Evolutionary conservation across 129 eudicot species (phyloP).

Genomic region (Chrysanthemum lavandulifolium): DNA sequence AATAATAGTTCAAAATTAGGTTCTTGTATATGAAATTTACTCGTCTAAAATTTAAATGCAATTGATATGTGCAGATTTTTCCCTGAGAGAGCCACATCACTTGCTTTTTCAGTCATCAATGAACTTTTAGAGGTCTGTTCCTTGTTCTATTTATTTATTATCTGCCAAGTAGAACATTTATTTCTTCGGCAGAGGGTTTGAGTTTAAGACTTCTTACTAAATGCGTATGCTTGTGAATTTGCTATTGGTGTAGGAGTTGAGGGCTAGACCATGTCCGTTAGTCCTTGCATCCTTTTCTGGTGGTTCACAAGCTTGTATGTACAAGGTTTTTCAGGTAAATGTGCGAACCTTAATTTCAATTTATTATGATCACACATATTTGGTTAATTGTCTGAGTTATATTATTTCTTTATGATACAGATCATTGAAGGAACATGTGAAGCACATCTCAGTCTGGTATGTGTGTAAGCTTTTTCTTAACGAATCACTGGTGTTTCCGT

Average conservation of each 20-base stretch:
- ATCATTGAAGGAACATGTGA: slow-evolving; percentile 79
- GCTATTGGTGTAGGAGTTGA: slow-evolving; percentile 54
- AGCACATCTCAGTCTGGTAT: slow-evolving; percentile 73
- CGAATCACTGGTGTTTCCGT: neutral
- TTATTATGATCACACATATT: neutral
- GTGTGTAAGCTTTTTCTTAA: neutral
- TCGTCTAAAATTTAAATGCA: neutral
- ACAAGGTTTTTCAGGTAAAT: slow-evolving; percentile 84
- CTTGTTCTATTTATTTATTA: neutral
- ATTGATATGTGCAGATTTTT: slow-evolving; percentile 55
- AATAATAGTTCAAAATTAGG: neutral
- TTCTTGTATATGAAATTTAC: neutral
- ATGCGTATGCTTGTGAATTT: no score
- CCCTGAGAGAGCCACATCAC: slow-evolving; percentile 78
- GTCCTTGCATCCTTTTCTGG: slow-evolving; percentile 74
- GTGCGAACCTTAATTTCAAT: neutral
- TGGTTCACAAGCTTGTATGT: slow-evolving; percentile 92
- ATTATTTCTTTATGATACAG: slow-evolving; percentile 39
- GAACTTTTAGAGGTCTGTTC: slow-evolving; percentile 78
- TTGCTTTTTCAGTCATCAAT: slow-evolving; percentile 69
- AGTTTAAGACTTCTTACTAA: no score
- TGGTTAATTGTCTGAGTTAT: neutral
- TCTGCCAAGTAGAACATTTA: neutral
- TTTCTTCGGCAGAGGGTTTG: no score
- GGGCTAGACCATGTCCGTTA: slow-evolving; percentile 66